These are phyloP conservation scores for Graphium sp. DNA, from an alignment of 2,329 filamentous ascomycete species.

Conservation along the genomic window DNA sequence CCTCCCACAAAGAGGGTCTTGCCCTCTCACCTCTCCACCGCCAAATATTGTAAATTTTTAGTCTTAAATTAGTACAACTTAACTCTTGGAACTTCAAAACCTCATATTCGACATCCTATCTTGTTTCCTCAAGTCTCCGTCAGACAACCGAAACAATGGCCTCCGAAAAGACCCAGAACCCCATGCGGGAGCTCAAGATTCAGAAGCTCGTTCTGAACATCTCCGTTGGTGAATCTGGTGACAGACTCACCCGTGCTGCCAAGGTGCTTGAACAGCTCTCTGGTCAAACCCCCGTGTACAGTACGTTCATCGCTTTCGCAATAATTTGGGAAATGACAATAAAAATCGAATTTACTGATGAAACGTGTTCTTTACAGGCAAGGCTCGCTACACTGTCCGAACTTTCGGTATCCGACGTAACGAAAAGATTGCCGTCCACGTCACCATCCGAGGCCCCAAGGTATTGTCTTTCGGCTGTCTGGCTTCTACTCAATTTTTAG, in stretches of 20 bases:
- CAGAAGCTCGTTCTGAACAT: constrained; percentile 99
- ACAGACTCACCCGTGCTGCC: constrained; percentile 98
- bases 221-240: constrained; percentile 99
- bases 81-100: too few relatives aligned
- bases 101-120: constrained; percentile 14
- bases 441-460: constrained; percentile 94
- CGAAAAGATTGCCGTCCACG: constrained; percentile 99
- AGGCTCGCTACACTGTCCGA: constrained; percentile 99
- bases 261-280: constrained; percentile 99
- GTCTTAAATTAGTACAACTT: too few relatives aligned
- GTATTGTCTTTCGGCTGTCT: constrained; percentile 11
- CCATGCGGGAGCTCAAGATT: constrained; percentile 99
- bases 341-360: constrained; percentile 7
- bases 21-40: too few relatives aligned
- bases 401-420: constrained; percentile 99
- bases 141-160: constrained; percentile 18
- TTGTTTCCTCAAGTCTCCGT: constrained; percentile 4
- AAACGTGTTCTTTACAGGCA: constrained; percentile 43
- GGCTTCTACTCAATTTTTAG: background rate
- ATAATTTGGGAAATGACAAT: constrained; percentile 4
- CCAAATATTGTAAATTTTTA: background rate
- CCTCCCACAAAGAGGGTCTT: constrained; percentile 5
- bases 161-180: constrained; percentile 84
- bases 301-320: constrained; percentile 31
- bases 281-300: constrained; percentile 99